Evolutionary conservation across 768 basidiomycete species (phyloP).

Genomic region (Cubamyces lactineus): DNA sequence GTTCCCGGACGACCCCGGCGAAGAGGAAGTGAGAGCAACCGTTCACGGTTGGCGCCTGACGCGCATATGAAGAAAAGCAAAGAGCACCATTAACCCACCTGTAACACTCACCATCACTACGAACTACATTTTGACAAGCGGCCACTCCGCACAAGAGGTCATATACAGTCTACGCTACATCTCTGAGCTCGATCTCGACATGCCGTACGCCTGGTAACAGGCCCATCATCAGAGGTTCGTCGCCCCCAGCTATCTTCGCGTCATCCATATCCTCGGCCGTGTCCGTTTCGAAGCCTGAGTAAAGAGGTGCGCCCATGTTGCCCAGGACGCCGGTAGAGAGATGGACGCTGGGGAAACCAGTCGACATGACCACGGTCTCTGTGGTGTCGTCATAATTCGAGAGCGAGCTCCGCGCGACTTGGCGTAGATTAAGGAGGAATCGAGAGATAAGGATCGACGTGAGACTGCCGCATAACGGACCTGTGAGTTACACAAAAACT

Average conservation of each 20-base stretch:
- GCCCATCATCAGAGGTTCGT: background rate
- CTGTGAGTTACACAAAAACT: background rate
- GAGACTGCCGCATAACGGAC: background rate
- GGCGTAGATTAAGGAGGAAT: constrained; percentile 25
- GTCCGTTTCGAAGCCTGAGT: background rate
- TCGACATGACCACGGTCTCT: constrained; percentile 3
- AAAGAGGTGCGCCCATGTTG: constrained; percentile 8
- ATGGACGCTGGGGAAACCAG: constrained; percentile 4
- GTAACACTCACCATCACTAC: no score
- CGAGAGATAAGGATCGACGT: constrained; percentile 28
- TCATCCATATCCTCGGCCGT: background rate
- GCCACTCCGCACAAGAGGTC: background rate
- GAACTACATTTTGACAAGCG: no score
- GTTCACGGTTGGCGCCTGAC: constrained; percentile 84
- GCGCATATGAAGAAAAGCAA: background rate
- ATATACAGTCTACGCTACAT: background rate
- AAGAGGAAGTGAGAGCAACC: constrained; percentile 72
- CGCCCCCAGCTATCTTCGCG: background rate
- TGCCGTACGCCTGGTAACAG: background rate
- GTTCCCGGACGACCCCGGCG: constrained; percentile 89
- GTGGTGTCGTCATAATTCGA: background rate
- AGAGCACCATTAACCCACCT: no score
- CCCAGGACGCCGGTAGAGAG: constrained; percentile 2
- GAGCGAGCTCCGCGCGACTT: background rate
- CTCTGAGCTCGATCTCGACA: background rate